Evolutionary conservation across 345 rosid species (phyloP), one percentile per base, ranked within the genome.

Genomic region (Salix udensis): DNA sequence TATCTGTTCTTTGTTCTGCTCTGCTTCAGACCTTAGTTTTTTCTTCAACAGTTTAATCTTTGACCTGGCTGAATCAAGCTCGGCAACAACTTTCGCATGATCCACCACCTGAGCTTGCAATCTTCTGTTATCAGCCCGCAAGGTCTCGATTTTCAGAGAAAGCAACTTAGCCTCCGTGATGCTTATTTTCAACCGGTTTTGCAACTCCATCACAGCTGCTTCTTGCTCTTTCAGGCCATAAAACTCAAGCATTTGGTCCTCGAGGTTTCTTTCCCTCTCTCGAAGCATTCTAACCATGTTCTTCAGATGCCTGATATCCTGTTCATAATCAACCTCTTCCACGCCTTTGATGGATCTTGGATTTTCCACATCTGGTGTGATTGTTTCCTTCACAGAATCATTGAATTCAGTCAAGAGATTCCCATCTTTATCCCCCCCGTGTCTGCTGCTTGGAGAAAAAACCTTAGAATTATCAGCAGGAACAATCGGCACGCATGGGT

Each of bases 221-320:
- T 91, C 93, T 78, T 91, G 96, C 79, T 93, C 97, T 79, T 92
- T 93, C 21, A 89, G 91, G 36, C 96, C 96, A 70, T 96, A 93
- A 70, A 86, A 96, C 80, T 96, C 94, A 2, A 91, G 86, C 76
- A 96, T 68, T 82, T 89, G 91, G 21, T 76, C 86, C 87, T 96
- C 97, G 2, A 93, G 91, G 72, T 82, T 85, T 77, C 87, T 88
- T 83, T 93, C 99, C 84, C 89, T 85, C 75, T 93, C 98, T 74
- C 64, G 85, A 10, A 96, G 92, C 50, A 78, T 74, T 70, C 83
- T 76, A 36, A 93, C 92, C 40, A 84, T 87, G 88, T 76, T 84
- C 61, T 79, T 89, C 53, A 93, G 85, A 72, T 87, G 77, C 67
- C 73, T 85, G 67, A 93, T 88, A 84, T 96, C 97, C 62, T 87